Percentiles rank a stretch among this genome's conserved stretches.
Conservation (phyloP, 2,329 filamentous ascomycete species). For the Exophiala sideris region DNA sequence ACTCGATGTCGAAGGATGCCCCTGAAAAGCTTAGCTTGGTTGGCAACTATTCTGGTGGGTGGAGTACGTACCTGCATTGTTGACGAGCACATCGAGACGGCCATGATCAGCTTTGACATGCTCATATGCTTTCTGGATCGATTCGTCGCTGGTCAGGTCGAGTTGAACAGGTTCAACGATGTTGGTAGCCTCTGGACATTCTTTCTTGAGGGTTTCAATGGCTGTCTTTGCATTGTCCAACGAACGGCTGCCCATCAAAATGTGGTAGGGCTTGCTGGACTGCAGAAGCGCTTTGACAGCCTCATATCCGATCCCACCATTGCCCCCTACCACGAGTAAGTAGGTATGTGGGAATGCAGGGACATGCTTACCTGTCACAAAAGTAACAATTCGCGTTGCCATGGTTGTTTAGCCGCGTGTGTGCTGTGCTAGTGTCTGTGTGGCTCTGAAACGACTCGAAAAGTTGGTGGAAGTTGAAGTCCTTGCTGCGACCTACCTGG, state of each 20-base stretch:
- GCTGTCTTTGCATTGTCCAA: conserved; percentile 16
- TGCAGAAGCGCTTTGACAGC: conserved; percentile 26
- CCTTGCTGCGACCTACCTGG: neutral
- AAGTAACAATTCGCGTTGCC: neutral
- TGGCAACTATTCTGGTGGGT: conserved; percentile 18
- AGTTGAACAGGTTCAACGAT: conserved; percentile 32
- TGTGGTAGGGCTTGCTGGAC: conserved; percentile 27
- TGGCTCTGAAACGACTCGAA: neutral
- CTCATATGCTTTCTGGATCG: conserved; percentile 31
- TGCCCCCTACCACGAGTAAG: conserved; percentile 24
- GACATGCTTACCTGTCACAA: neutral
- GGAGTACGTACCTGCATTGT: conserved; percentile 31
- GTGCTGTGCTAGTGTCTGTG: neutral
- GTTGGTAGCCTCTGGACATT: conserved; percentile 18
- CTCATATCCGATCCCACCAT: conserved; percentile 31
- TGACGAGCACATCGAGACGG: conserved; percentile 34
- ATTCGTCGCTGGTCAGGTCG: conserved; percentile 33
- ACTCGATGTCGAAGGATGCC: conserved; percentile 32
- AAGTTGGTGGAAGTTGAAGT: neutral
- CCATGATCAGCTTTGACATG: conserved; percentile 31
- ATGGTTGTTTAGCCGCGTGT: neutral
- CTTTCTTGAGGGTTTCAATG: conserved; percentile 12
- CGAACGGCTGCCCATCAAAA: conserved; percentile 21
- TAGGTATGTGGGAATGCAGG: neutral
- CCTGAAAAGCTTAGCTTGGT: conserved; percentile 13